Percentiles rank a stretch among this genome's conserved stretches.
Conservation (phyloP, 2,329 filamentous ascomycete genomes). For the Cercospora beticola region DNA sequence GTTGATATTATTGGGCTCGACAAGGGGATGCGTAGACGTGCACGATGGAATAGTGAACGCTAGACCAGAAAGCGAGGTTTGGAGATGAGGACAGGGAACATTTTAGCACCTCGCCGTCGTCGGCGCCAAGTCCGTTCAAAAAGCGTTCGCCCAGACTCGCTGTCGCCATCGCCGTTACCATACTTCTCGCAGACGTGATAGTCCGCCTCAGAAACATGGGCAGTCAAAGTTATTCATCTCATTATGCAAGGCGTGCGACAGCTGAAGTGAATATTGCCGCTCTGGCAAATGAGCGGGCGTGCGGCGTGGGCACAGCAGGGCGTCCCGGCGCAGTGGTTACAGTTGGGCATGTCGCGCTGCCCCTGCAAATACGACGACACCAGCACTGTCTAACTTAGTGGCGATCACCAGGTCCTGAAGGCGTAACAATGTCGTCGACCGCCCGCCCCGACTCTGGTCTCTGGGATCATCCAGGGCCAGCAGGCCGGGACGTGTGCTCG, state of each 20-base stretch:
- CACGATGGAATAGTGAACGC: not conserved
- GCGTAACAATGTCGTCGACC: slow-evolving; percentile 9
- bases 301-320: slow-evolving; percentile 6
- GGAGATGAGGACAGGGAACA: not conserved
- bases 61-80: not conserved
- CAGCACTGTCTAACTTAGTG: slow-evolving; percentile 7
- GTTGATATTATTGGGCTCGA: not conserved
- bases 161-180: not conserved
- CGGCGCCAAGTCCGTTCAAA: not conserved
- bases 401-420: slow-evolving; percentile 16
- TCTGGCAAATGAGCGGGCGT: slow-evolving; percentile 13
- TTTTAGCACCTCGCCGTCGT: not conserved
- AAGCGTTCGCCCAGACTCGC: not conserved
- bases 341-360: not conserved
- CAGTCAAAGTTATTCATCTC: not conserved
- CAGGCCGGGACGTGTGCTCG: slow-evolving; percentile 11
- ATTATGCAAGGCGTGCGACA: slow-evolving; percentile 4
- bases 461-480: slow-evolving; percentile 21
- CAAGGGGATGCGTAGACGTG: not conserved
- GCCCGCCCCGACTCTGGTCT: slow-evolving; percentile 15
- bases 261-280: not conserved
- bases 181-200: not conserved
- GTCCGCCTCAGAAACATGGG: not conserved
- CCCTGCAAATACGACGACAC: slow-evolving; percentile 8
- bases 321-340: slow-evolving; percentile 20